Percentiles rank a stretch among this genome's conserved stretches.
These are phyloP conservation scores for Cladophialophora bantiana DNA, from an alignment of 2,329 filamentous ascomycete species.

Conservation along the genomic window DNA sequence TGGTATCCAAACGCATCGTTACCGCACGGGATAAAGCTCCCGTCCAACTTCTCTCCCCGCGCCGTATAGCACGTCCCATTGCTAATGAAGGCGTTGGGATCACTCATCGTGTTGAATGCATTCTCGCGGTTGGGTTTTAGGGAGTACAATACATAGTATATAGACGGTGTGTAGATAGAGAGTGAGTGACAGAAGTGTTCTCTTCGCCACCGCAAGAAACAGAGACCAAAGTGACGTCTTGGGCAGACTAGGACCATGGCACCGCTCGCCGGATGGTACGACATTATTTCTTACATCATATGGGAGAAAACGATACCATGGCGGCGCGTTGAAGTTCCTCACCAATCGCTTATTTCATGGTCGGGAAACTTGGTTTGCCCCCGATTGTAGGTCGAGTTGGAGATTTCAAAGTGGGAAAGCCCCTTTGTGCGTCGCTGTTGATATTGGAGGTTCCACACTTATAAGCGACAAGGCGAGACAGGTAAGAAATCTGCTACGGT, in stretches of 20 bases:
- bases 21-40: conserved; percentile 46
- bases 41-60: conserved; percentile 24
- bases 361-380: conserved; percentile 18
- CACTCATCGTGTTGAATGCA: conserved; percentile 22
- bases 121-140: not conserved
- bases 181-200: not conserved
- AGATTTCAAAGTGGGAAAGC: no score
- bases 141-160: conserved; percentile 5
- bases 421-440: no score
- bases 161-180: not conserved
- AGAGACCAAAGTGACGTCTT: conserved; percentile 8
- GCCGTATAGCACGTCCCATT: conserved; percentile 48
- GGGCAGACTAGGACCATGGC: not conserved
- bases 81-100: conserved; percentile 42
- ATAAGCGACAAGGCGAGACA: no score
- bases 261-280: not conserved
- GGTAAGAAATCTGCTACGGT: not conserved
- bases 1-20: conserved; percentile 45
- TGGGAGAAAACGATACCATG: not conserved
- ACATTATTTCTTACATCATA: conserved; percentile 19
- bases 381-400: no score
- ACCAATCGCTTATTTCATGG: conserved; percentile 26
- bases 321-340: conserved; percentile 19
- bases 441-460: no score
- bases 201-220: conserved; percentile 4